Conservation (phyloP, 1,284 basidiomycete genomes). For the Stygiomarasmius scandens region DNA sequence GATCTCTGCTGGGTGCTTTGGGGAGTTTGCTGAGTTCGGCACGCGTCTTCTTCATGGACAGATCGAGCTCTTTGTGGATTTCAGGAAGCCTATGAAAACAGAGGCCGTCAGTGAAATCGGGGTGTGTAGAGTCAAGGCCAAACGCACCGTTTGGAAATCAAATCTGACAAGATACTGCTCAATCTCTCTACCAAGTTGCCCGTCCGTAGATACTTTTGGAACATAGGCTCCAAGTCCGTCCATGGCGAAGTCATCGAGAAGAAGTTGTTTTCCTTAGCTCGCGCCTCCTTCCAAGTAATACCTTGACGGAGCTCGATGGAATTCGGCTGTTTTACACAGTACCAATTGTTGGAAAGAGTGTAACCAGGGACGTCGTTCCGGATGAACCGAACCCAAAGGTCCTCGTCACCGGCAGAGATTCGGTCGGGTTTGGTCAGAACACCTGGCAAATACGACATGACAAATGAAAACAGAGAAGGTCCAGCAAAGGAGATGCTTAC, state of each 20-base stretch:
- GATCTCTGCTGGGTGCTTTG: constrained; percentile 53
- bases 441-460: constrained; percentile 46
- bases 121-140: not conserved
- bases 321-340: constrained; percentile 72
- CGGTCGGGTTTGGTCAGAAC: constrained; percentile 84
- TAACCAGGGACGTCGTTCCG: constrained; percentile 47
- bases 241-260: constrained; percentile 63
- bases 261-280: constrained; percentile 65
- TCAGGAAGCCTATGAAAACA: constrained; percentile 55
- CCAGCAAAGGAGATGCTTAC: constrained; percentile 37
- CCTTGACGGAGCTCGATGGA: constrained; percentile 55
- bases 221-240: constrained; percentile 50
- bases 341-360: constrained; percentile 69
- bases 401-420: constrained; percentile 64
- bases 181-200: constrained; percentile 55
- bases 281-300: constrained; percentile 62
- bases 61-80: constrained; percentile 54
- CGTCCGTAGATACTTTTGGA: constrained; percentile 58
- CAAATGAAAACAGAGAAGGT: not conserved
- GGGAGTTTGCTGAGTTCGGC: constrained; percentile 45
- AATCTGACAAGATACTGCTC: constrained; percentile 55
- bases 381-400: constrained; percentile 60
- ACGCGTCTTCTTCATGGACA: constrained; percentile 44
- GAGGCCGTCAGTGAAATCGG: constrained; percentile 2
- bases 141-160: constrained; percentile 58